These are phyloP conservation scores for Zygosaccharomyces bailii DNA, from an alignment of 805 yeast genomes.

Conservation along the genomic window DNA sequence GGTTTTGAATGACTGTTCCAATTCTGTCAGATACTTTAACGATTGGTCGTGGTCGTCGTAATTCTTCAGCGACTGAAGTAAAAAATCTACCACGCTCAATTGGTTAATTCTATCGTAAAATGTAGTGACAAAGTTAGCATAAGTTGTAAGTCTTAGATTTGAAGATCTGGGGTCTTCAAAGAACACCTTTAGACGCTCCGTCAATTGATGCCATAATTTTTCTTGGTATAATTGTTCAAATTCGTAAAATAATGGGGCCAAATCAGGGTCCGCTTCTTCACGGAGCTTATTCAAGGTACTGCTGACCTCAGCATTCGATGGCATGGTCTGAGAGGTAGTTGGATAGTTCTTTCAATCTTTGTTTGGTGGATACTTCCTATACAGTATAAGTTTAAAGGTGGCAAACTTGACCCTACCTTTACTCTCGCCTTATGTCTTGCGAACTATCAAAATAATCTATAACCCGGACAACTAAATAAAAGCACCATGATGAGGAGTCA, in stretches of 20 bases:
- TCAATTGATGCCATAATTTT: conserved; percentile 92
- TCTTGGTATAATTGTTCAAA: conserved; percentile 85
- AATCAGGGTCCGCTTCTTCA: conserved; percentile 60
- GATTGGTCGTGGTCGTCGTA: conserved; percentile 45
- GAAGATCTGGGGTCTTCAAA: conserved; percentile 53
- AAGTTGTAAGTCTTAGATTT: conserved; percentile 61
- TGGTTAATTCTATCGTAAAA: conserved; percentile 73
- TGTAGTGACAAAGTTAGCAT: conserved; percentile 61
- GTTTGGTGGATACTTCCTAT: no score
- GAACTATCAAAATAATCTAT: background rate
- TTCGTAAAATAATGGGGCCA: conserved; percentile 45
- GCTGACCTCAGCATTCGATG: conserved; percentile 26
- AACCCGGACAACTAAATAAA: conserved; percentile 6
- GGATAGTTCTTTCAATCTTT: background rate
- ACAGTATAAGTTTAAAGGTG: conserved; percentile 8
- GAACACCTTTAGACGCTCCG: conserved; percentile 59
- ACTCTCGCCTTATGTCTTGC: background rate
- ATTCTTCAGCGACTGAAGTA: conserved; percentile 52
- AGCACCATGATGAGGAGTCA: background rate
- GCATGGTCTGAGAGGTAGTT: conserved; percentile 7
- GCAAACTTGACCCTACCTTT: conserved; percentile 11
- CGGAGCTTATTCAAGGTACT: conserved; percentile 47
- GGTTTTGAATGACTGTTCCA: conserved; percentile 44
- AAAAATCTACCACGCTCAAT: conserved; percentile 72
- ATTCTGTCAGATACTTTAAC: conserved; percentile 45